Base-by-base conservation (phyloP, 106 monocot genomes). In the Chionographis japonica region DNA sequence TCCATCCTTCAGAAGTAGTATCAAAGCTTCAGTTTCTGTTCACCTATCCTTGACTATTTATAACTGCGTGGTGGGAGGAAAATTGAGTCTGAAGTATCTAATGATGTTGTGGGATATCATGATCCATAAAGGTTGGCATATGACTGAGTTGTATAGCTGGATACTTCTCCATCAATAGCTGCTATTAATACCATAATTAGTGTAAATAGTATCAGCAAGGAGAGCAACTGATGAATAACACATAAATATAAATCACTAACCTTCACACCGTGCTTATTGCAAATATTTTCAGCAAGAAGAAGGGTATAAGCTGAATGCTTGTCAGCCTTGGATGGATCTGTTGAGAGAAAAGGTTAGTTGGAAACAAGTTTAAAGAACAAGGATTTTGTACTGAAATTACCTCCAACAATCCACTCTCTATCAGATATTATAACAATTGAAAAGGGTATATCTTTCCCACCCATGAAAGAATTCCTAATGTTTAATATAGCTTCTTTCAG, bases 211-310 rank as follows among this genome's bases (percentile, higher is more conserved):
- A 16, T 56, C 55, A 12, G 15, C 55, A 58, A 36, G 3, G 35
- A 58, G 35, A 4, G 6, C 8, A 10, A 27, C 6, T 9, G 10
- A 5, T 6, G 20, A 17, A 18, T 12, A 27, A 16, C 2, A 37
- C 7, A 37, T 27, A 12, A 8, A 59, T 3, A 20, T n/a, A 19
- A 50, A 75, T 12, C 54, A 53, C 85, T 40, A 72, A 97, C 97
- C 89, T 93, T 93, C 62, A 98, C 73, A 27, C 60, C 72, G 79
- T 87, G 76, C 59, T 85, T 89, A 40, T 71, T 79, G 78, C 97
- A 98, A 61, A 98, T 92, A 71, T 55, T 90, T 79, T 92, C 97
- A 57, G 92, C 92, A 85, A 98, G 97, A 65, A 98, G 85, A 56
- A 98, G 83, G 12, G 86, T 81, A 81, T 98, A 98, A 49, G 97